Base-by-base conservation (phyloP, 441 rosid species). In the Viola pubescens region DNA sequence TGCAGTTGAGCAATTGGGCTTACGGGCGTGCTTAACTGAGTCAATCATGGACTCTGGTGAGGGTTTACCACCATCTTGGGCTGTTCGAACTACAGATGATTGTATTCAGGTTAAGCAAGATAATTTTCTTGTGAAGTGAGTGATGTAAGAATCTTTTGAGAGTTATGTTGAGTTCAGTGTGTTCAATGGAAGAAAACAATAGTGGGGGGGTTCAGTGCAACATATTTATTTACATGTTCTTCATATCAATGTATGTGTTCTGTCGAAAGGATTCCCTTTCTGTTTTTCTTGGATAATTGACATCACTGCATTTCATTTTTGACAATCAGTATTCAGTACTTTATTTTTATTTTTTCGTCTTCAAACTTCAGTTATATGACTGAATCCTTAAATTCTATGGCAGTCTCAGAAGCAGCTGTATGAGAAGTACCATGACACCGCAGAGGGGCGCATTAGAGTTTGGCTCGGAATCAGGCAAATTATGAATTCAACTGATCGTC, bases 391-490 rank as follows among this genome's bases (percentile, higher is more conserved):
- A 56, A 38, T 70, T 75, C 56, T 65, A 64, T 57, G 70, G 63
- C 80, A 86, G 94, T 77, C 81, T 56, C 94, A 86, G 58, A 83
- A 73, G 78, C 74, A 79, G 70, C 82, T 86, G 62, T 77, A 82
- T 40, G 56, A 73, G 72, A 79, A 77, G 77, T 73, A 83, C 65
- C 74, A 86, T 64, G 65, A 80, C 58, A 75, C 86, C 12, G 89
- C 89, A 6, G 88, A 82, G 48, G 88, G 83, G 63, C 78, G 88
- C 9, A 77, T 86, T 54, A 73, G 87, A 70, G 67, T 86, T 37
- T 86, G 89, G 89, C 63, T 83, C 70, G 94, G 87, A 60, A 73
- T 86, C 49, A 80, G 94, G 76, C 86, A 80, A 70, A 70, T 73
- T 44, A 86, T 83, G 89, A 86, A 86, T 75, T 63, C 85, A 57